phyloP scores from a whole-genome alignment of 208 protist genomes.

The Lotmaria passim region DNA sequence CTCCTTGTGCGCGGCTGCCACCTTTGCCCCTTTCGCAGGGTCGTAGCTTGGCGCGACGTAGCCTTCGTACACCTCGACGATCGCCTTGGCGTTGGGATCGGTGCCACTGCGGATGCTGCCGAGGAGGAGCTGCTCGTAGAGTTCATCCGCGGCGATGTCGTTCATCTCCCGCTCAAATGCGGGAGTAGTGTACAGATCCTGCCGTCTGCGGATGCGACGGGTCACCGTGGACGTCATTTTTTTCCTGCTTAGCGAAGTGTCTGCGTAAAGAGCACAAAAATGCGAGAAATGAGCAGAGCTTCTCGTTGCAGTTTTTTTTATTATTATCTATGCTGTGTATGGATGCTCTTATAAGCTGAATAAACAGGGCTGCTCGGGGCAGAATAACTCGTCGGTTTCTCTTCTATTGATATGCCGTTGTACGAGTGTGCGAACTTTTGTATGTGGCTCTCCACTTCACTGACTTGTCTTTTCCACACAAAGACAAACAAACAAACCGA shows the following conservation, averaged over 20 bases:
- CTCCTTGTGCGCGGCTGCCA: constrained; percentile 46
- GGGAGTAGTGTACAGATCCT: constrained; percentile 66
- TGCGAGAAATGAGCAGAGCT: too few relatives aligned
- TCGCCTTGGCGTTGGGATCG: constrained; percentile 70
- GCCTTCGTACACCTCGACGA: constrained; percentile 64
- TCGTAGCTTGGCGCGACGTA: constrained; percentile 77
- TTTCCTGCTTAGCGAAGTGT: neutral
- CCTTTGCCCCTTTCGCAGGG: constrained; percentile 34
- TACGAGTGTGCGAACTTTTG: too few relatives aligned
- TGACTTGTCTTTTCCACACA: too few relatives aligned
- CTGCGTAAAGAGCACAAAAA: constrained; percentile 11
- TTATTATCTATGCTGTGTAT: too few relatives aligned
- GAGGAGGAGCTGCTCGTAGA: constrained; percentile 87
- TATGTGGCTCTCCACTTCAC: too few relatives aligned
- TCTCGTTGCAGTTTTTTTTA: too few relatives aligned
- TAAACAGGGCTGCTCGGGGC: too few relatives aligned
- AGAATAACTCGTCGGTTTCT: too few relatives aligned
- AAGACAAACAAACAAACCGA: too few relatives aligned
- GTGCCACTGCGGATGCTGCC: constrained; percentile 65
- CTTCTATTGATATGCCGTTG: too few relatives aligned
- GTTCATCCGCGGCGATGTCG: constrained; percentile 68
- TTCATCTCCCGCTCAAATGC: constrained; percentile 76
- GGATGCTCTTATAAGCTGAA: too few relatives aligned
- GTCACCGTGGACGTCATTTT: constrained; percentile 14
- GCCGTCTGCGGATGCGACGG: constrained; percentile 54